A percentile compares a stretch with the other conserved stretches of the same genome.
phyloP scores from a whole-genome alignment of 306 rosid genomes.

The Pueraria montana region DNA sequence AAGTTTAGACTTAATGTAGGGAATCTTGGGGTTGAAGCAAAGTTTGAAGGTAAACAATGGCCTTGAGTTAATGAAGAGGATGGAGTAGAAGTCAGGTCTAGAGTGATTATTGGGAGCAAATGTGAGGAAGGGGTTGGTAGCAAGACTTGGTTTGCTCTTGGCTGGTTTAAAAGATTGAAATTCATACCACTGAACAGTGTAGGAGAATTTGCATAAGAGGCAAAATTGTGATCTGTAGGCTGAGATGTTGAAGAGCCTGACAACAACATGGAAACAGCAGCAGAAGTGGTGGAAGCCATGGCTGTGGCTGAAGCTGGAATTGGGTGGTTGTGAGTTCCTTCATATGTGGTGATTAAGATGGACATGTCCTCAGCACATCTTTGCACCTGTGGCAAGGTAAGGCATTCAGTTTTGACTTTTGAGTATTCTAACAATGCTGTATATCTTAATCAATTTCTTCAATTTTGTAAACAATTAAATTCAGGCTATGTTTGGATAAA shows the following conservation, averaged over 20 bases:
- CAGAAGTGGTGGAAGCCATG: constrained; percentile 90
- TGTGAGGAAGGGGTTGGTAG: constrained; percentile 47
- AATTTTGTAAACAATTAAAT: not conserved
- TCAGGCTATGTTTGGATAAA: not conserved
- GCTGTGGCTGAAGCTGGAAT: constrained; percentile 69
- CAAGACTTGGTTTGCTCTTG: constrained; percentile 44
- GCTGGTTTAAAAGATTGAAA: constrained; percentile 45
- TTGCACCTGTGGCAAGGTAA: not conserved
- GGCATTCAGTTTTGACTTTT: constrained; percentile 35
- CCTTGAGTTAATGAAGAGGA: constrained; percentile 4
- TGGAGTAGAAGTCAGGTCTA: constrained; percentile 57
- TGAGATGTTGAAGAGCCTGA: constrained; percentile 66
- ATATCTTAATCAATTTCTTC: not conserved
- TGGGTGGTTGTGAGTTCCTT: not conserved
- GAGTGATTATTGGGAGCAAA: constrained; percentile 62
- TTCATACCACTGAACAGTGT: constrained; percentile 39
- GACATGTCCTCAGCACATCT: not conserved
- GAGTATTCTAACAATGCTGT: constrained; percentile 12
- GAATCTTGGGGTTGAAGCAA: constrained; percentile 57
- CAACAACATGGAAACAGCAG: constrained; percentile 80
- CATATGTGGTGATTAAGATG: constrained; percentile 9
- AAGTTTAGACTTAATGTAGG: constrained; percentile 55
- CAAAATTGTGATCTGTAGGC: constrained; percentile 16
- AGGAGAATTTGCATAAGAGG: constrained; percentile 10
- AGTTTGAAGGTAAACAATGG: constrained; percentile 1